Evolutionary conservation across 1,139 yeast genomes (phyloP).

Genomic region (Kodamaea anthophila): DNA sequence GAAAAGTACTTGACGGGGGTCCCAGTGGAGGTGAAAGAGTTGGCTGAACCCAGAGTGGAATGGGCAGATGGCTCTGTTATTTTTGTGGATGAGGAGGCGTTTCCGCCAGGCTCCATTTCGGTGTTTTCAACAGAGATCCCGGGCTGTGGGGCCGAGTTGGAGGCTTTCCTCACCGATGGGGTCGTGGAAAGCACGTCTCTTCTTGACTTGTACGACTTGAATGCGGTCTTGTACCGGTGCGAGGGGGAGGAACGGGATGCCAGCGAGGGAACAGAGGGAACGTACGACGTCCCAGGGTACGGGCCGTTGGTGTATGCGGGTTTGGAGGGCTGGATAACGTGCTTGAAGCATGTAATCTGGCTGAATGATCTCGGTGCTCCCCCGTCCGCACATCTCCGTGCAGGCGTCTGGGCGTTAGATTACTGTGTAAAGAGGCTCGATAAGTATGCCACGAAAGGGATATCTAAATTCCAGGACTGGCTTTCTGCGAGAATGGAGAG

Average conservation of each 20-base stretch:
- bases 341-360: constrained; percentile 55
- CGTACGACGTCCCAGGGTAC: constrained; percentile 64
- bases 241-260: constrained; percentile 86
- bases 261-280: constrained; percentile 65
- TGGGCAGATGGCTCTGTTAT: constrained; percentile 46
- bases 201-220: constrained; percentile 63
- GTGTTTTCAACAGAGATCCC: constrained; percentile 72
- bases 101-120: constrained; percentile 89
- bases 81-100: constrained; percentile 44
- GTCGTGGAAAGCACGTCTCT: constrained; percentile 66
- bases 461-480: constrained; percentile 62
- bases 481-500: constrained; percentile 58
- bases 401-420: constrained; percentile 88
- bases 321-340: constrained; percentile 85
- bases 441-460: constrained; percentile 46
- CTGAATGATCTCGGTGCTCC: constrained; percentile 81
- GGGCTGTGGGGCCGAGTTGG: constrained; percentile 46
- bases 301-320: constrained; percentile 85
- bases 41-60: constrained; percentile 46
- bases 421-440: constrained; percentile 59
- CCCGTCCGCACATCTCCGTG: constrained; percentile 69
- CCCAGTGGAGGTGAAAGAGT: constrained; percentile 54
- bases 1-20: constrained; percentile 48
- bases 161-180: constrained; percentile 60
- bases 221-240: constrained; percentile 68